Evolutionary conservation across 495 filamentous ascomycete species (phyloP).

Genomic region (Neurospora sp.): DNA sequence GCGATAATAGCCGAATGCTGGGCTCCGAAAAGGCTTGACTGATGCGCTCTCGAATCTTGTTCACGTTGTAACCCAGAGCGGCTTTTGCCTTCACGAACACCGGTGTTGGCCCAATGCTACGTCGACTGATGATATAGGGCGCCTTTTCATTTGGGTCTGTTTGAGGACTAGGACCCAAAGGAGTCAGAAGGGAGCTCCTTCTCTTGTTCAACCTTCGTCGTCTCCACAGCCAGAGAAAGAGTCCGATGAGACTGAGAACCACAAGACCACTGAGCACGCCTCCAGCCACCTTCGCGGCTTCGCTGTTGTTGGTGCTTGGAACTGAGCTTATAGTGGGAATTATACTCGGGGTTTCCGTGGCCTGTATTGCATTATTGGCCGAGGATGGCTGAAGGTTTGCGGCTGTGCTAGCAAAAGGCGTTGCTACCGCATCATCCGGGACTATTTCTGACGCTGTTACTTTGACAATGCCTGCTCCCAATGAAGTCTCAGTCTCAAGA

Average conservation of each 20-base stretch:
- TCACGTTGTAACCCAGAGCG: conserved; percentile 26
- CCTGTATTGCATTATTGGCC: conserved; percentile 6
- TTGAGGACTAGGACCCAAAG: conserved; percentile 23
- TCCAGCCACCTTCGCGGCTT: conserved; percentile 30
- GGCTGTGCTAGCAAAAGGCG: conserved; percentile 15
- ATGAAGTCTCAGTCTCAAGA: background rate
- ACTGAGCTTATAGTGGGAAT: conserved; percentile 11
- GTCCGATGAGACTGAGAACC: conserved; percentile 32
- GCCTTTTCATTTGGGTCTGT: conserved; percentile 24
- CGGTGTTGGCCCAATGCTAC: conserved; percentile 33
- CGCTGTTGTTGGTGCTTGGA: conserved; percentile 7
- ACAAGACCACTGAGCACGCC: conserved; percentile 41
- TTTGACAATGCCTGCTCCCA: background rate
- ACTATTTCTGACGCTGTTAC: conserved; percentile 9
- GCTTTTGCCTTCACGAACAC: conserved; percentile 27
- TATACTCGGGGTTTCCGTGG: conserved; percentile 8
- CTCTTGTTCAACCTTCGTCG: conserved; percentile 27
- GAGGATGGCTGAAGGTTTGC: conserved; percentile 8
- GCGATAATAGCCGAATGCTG: conserved; percentile 35
- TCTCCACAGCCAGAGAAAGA: conserved; percentile 40
- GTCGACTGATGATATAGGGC: conserved; percentile 30
- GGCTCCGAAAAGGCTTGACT: conserved; percentile 33
- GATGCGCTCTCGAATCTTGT: conserved; percentile 27
- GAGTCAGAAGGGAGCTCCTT: conserved; percentile 36
- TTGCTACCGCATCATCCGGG: conserved; percentile 6